These are phyloP conservation scores for Strobilomyces dryophilus DNA, from an alignment of 768 basidiomycete genomes.

Conservation along the genomic window DNA sequence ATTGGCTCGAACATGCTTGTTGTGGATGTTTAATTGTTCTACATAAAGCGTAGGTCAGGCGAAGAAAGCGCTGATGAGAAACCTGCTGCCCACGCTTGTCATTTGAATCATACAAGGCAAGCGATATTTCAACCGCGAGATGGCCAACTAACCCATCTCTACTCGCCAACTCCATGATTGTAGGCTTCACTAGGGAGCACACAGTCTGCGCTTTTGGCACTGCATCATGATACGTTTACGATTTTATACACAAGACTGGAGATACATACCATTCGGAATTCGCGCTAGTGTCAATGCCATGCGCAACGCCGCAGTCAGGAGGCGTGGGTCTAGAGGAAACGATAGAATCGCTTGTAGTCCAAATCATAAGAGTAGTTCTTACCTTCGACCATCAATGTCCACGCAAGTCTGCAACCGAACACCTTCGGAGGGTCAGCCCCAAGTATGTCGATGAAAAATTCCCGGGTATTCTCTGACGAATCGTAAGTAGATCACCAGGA, in stretches of 20 bases:
- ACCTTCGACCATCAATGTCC: conserved; percentile 13
- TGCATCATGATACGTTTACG: background rate
- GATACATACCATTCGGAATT: conserved; percentile 12
- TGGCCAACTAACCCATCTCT: conserved; percentile 12
- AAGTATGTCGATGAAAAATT: conserved; percentile 5
- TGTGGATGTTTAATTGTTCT: conserved; percentile 11
- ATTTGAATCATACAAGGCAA: conserved; percentile 7
- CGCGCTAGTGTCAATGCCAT: conserved; percentile 16
- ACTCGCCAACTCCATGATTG: conserved; percentile 12
- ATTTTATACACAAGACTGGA: background rate
- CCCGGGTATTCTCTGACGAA: conserved; percentile 10
- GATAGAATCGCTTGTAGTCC: background rate
- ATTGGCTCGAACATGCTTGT: conserved; percentile 13
- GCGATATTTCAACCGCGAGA: conserved; percentile 19
- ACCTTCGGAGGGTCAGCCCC: background rate
- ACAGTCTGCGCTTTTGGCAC: background rate
- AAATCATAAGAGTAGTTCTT: background rate
- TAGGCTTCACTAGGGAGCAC: conserved; percentile 9
- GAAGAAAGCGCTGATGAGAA: background rate
- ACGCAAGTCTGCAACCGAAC: conserved; percentile 5
- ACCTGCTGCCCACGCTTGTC: conserved; percentile 1
- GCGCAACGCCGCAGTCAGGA: conserved; percentile 16
- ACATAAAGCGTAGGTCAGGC: background rate
- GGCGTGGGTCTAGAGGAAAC: conserved; percentile 2
- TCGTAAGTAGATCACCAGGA: background rate